Evolutionary conservation across 345 rosid species (phyloP).

Genomic region (Ceriops zippeliana): DNA sequence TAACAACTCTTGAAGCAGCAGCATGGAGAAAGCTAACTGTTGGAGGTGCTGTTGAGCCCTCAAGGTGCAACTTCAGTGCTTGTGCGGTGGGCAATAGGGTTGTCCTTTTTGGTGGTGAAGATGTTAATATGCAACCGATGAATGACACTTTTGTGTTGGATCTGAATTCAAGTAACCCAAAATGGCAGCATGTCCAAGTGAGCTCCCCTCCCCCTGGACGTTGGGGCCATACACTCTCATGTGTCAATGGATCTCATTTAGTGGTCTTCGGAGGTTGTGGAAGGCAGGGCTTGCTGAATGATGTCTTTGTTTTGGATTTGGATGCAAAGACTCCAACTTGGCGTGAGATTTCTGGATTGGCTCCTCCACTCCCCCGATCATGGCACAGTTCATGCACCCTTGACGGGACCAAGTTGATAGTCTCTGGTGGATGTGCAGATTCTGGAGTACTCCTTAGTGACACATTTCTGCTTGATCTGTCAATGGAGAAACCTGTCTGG

Average conservation of each 20-base stretch:
- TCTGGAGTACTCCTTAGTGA: constrained; percentile 88
- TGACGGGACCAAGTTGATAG: constrained; percentile 80
- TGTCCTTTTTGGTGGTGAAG: constrained; percentile 87
- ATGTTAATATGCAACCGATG: constrained; percentile 95
- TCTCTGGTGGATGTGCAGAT: constrained; percentile 91
- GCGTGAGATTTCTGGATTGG: constrained; percentile 84
- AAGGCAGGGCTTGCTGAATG: constrained; percentile 76
- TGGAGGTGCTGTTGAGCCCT: constrained; percentile 87
- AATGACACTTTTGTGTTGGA: constrained; percentile 87
- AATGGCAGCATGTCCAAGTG: constrained; percentile 83
- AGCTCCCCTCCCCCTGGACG: constrained; percentile 91
- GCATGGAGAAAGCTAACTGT: constrained; percentile 85
- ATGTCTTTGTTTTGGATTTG: constrained; percentile 75
- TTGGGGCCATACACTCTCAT: constrained; percentile 86
- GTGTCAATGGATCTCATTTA: constrained; percentile 73
- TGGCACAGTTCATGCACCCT: constrained; percentile 98
- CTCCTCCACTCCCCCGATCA: constrained; percentile 84
- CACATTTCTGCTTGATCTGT: constrained; percentile 79
- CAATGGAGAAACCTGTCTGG: constrained; percentile 88
- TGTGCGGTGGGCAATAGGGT: constrained; percentile 91
- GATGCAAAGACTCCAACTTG: constrained; percentile 83
- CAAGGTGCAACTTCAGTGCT: constrained; percentile 84
- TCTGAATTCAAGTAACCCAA: constrained; percentile 63
- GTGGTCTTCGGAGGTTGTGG: constrained; percentile 95
- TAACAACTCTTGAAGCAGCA: constrained; percentile 87